A percentile compares a stretch with the other conserved stretches of the same genome.
Evolutionary conservation across 441 rosid genomes (phyloP).

Genomic region (Arabidopsis hybrid): DNA sequence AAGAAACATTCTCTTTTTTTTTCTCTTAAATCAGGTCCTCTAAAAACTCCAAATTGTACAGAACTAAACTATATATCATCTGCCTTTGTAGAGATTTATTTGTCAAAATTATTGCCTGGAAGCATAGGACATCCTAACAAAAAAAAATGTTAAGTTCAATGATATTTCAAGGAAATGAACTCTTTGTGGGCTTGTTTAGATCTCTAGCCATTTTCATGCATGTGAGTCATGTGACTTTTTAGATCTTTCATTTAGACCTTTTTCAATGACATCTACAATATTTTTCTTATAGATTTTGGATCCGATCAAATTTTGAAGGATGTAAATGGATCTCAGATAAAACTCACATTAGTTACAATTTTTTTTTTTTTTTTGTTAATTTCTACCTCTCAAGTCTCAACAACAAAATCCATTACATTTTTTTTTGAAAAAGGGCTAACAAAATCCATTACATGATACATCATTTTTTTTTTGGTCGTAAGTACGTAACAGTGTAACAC

Average conservation of each 20-base stretch:
- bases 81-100: not conserved
- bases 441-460: not conserved
- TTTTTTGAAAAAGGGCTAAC: no score
- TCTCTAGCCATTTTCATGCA: constrained; percentile 11
- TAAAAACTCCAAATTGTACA: not conserved
- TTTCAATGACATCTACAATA: not conserved
- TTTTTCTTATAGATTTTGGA: not conserved
- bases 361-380: not conserved
- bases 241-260: not conserved
- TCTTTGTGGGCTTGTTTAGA: not conserved
- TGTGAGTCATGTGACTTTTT: constrained; percentile 26
- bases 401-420: not conserved
- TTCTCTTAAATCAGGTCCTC: not conserved
- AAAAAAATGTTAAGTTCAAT: not conserved
- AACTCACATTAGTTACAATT: not conserved
- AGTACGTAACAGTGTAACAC: no score
- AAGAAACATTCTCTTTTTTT: constrained; percentile 9
- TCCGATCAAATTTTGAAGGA: not conserved
- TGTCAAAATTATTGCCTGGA: not conserved
- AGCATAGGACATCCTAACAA: not conserved
- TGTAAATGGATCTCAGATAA: constrained; percentile 14
- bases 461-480: no score
- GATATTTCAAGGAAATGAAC: not conserved
- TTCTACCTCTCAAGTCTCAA: not conserved
- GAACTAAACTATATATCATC: not conserved